A percentile compares a stretch with the other conserved stretches of the same genome.
Evolutionary conservation across 208 protist species (phyloP).

Genomic region (Leishmania guyanensis): DNA sequence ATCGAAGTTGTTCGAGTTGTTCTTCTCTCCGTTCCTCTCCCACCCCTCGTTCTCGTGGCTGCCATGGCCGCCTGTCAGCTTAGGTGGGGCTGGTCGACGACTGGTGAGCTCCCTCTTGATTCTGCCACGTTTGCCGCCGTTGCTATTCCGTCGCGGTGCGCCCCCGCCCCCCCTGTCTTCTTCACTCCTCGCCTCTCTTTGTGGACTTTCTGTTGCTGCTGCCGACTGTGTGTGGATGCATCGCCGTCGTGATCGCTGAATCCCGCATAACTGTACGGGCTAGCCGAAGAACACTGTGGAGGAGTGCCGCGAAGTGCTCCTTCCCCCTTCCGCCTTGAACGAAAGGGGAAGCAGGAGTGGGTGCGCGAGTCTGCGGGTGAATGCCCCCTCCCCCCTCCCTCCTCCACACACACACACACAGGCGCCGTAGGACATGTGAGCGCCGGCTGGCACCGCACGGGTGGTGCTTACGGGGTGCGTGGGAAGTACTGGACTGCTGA

Average conservation of each 20-base stretch:
- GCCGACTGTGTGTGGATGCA: neutral
- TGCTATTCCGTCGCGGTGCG: neutral
- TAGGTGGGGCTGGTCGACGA: neutral
- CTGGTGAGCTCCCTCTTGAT: slow-evolving; percentile 13
- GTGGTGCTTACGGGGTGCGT: neutral
- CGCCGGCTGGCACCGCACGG: neutral
- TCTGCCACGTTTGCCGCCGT: neutral
- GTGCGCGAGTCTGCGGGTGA: neutral
- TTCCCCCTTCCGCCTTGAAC: neutral
- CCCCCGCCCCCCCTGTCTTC: neutral
- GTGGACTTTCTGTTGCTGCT: neutral
- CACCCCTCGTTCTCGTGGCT: neutral
- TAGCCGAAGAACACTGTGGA: neutral
- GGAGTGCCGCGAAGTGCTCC: too few species aligned
- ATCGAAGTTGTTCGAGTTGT: neutral
- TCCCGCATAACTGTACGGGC: neutral
- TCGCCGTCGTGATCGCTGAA: neutral
- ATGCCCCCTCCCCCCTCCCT: neutral
- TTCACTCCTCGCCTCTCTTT: neutral
- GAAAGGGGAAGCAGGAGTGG: neutral
- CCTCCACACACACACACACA: neutral
- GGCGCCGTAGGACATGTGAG: too few species aligned
- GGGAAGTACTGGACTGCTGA: neutral
- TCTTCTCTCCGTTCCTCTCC: neutral
- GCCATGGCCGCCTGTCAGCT: neutral